Conservation (phyloP, 345 rosid genomes). For the Salix purpurea region DNA sequence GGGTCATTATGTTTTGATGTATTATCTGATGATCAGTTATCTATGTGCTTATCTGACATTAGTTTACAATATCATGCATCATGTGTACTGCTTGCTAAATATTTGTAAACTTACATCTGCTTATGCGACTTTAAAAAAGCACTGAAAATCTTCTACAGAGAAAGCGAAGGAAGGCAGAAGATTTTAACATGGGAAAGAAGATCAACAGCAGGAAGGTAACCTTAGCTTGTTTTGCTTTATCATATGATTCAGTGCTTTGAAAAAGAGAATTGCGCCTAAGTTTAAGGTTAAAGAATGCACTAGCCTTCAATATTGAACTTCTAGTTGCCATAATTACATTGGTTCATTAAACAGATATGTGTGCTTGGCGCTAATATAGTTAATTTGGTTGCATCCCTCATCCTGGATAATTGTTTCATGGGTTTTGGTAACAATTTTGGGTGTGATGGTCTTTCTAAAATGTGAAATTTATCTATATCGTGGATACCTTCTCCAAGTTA, state of each 20-base stretch:
- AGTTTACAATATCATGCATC: background rate
- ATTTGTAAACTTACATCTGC: background rate
- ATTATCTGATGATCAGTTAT: background rate
- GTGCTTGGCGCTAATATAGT: background rate
- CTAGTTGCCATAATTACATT: background rate
- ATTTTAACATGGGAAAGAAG: constrained; percentile 54
- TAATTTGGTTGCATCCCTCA: background rate
- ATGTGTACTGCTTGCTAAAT: background rate
- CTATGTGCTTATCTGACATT: background rate
- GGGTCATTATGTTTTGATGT: background rate
- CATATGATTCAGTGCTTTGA: background rate
- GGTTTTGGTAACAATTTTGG: no score
- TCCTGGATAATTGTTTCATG: background rate
- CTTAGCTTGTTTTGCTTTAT: background rate
- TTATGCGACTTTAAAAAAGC: background rate
- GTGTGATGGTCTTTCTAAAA: background rate
- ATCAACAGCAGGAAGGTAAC: constrained; percentile 62
- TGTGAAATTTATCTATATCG: no score
- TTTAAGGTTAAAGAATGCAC: background rate
- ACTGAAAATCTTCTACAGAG: constrained; percentile 46
- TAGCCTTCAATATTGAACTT: background rate
- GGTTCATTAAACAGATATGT: background rate
- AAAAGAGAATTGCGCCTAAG: background rate
- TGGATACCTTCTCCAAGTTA: background rate
- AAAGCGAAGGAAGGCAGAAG: constrained; percentile 84